phyloP scores from a whole-genome alignment of 179 eudicot species.

The Dionaea muscipula region DNA sequence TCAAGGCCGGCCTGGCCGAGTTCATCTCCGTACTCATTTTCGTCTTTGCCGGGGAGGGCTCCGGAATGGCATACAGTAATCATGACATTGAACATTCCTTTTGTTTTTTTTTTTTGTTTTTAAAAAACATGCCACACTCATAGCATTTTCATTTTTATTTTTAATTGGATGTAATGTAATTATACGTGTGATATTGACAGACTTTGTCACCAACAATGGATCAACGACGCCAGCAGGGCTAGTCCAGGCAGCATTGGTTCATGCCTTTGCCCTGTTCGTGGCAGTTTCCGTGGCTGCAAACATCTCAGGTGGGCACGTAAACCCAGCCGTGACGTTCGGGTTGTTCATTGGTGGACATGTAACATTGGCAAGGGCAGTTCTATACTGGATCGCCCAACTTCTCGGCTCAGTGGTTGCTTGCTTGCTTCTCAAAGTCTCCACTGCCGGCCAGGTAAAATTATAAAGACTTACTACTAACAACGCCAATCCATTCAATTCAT shows the following conservation, averaged over 20 bases:
- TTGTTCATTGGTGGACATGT: conserved; percentile 54
- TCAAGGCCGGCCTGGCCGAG: conserved; percentile 58
- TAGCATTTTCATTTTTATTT: background rate
- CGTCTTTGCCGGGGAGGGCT: conserved; percentile 59
- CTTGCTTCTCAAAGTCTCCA: conserved; percentile 51
- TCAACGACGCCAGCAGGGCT: conserved; percentile 55
- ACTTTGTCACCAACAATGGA: conserved; percentile 37
- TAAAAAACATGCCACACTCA: too few species aligned
- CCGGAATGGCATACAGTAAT: conserved; percentile 67
- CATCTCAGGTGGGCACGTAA: conserved; percentile 68
- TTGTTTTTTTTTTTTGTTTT: background rate
- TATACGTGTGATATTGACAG: conserved; percentile 11
- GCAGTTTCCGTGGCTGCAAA: conserved; percentile 58
- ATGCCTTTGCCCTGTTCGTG: conserved; percentile 51
- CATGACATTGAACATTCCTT: background rate
- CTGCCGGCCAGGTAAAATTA: conserved; percentile 43
- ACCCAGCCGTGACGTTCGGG: conserved; percentile 67
- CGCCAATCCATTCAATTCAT: too few species aligned
- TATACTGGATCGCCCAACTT: conserved; percentile 64
- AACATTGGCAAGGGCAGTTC: conserved; percentile 29
- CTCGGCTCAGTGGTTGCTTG: conserved; percentile 66
- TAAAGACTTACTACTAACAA: too few species aligned
- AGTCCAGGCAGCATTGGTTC: conserved; percentile 45
- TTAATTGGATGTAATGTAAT: background rate
- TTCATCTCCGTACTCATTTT: conserved; percentile 62